A percentile compares a stretch with the other conserved stretches of the same genome.
Evolutionary conservation across 345 rosid genomes (phyloP).

Genomic region (Noccaea bulbosa): DNA sequence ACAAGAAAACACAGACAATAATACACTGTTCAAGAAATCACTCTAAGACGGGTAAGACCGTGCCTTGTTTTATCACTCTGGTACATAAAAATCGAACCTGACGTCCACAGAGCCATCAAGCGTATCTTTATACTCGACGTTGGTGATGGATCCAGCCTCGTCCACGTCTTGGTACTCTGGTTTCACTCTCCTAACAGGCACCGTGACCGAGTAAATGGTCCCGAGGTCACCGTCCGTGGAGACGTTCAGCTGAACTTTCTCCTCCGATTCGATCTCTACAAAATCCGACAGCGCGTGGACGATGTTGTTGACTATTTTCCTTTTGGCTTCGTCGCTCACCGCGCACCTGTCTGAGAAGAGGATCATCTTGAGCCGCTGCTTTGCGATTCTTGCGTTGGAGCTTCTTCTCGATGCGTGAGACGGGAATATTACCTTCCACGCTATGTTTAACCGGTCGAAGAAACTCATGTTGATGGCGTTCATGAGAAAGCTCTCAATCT

Average conservation of each 20-base stretch:
- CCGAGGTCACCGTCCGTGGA: conserved; percentile 85
- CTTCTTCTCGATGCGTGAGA: conserved; percentile 66
- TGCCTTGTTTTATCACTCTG: conserved; percentile 50
- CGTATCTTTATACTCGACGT: conserved; percentile 73
- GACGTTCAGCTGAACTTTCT: conserved; percentile 89
- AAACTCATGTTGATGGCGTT: conserved; percentile 80
- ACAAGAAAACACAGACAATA: conserved; percentile 27
- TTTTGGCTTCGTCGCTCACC: conserved; percentile 90
- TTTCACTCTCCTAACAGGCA: conserved; percentile 91
- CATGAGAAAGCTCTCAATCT: conserved; percentile 71
- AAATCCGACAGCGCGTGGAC: conserved; percentile 81
- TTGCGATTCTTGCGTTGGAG: conserved; percentile 94
- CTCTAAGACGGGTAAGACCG: no score
- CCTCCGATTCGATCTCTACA: conserved; percentile 95
- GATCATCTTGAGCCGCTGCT: conserved; percentile 96
- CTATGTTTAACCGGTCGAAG: conserved; percentile 80
- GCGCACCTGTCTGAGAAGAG: conserved; percentile 97
- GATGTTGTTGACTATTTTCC: conserved; percentile 80
- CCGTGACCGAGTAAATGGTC: conserved; percentile 89
- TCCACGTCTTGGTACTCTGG: conserved; percentile 73
- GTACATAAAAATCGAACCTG: conserved; percentile 85
- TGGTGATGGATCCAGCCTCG: conserved; percentile 67
- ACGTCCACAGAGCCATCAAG: conserved; percentile 90
- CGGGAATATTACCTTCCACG: conserved; percentile 95
- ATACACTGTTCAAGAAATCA: conserved; percentile 27